A percentile compares a stretch with the other conserved stretches of the same genome.
These are phyloP conservation scores for Pseudogymnoascus sp. DNA, from an alignment of 2,329 filamentous ascomycete species.

Conservation along the genomic window DNA sequence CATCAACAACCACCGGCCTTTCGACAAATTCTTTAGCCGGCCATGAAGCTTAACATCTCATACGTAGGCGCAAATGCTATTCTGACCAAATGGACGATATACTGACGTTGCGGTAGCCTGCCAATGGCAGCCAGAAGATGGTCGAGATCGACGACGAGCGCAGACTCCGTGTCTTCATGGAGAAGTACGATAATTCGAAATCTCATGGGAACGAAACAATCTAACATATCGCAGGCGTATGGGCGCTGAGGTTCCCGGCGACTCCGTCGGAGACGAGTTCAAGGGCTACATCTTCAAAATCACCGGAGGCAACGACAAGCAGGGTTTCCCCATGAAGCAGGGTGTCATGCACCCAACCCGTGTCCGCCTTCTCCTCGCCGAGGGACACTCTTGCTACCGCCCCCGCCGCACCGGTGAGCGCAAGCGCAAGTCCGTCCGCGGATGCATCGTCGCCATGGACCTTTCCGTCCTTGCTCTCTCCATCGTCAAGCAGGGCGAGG, in stretches of 20 bases:
- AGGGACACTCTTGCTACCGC: slow-evolving; percentile 99
- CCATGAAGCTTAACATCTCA: slow-evolving; percentile 68
- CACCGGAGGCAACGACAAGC: slow-evolving; percentile 99
- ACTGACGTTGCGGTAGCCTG: slow-evolving; percentile 51
- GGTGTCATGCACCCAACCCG: slow-evolving; percentile 97
- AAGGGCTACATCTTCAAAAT: slow-evolving; percentile 99
- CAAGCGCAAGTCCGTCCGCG: slow-evolving; percentile 98
- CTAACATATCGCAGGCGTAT: slow-evolving; percentile 43
- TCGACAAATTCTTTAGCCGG: slow-evolving; percentile 9
- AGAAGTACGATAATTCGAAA: slow-evolving; percentile 69
- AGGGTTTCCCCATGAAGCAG: slow-evolving; percentile 99
- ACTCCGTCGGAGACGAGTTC: slow-evolving; percentile 97
- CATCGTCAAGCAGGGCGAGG: slow-evolving; percentile 97
- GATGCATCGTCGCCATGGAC: slow-evolving; percentile 96
- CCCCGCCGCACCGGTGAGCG: slow-evolving; percentile 95
- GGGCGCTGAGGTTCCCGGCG: slow-evolving; percentile 85
- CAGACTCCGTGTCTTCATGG: slow-evolving; percentile 98
- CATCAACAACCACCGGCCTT: slow-evolving; percentile 7
- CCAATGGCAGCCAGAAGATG: slow-evolving; percentile 99
- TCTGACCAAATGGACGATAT: slow-evolving; percentile 56
- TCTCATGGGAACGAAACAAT: slow-evolving; percentile 17
- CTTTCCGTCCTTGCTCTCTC: slow-evolving; percentile 88
- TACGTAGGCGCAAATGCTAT: slow-evolving; percentile 14
- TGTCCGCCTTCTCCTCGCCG: slow-evolving; percentile 92
- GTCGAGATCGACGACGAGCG: slow-evolving; percentile 99